A percentile compares a stretch with the other conserved stretches of the same genome.
Evolutionary conservation across 306 rosid species (phyloP).

Genomic region (Echinosophora koreensis): DNA sequence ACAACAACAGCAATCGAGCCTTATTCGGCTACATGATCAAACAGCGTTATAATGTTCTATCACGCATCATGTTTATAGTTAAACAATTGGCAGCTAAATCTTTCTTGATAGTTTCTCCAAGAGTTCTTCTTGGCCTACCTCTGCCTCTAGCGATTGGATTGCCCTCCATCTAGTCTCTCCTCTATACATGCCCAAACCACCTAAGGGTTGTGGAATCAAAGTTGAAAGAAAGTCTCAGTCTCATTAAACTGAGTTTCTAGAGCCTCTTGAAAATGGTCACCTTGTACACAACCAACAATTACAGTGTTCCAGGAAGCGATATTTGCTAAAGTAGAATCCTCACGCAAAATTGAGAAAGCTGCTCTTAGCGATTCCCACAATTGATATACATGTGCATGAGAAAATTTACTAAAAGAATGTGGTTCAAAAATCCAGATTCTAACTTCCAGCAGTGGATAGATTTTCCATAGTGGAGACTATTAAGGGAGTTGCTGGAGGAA

Average conservation of each 20-base stretch:
- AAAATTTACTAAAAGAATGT: conserved; percentile 54
- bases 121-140: no score
- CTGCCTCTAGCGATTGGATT: no score
- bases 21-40: no score
- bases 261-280: conserved; percentile 51
- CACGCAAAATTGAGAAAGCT: conserved; percentile 58
- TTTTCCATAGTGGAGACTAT: conserved; percentile 56
- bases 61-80: no score
- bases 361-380: conserved; percentile 55
- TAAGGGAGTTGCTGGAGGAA: conserved; percentile 57
- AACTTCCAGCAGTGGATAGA: conserved; percentile 69
- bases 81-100: no score
- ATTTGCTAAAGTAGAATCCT: conserved; percentile 48
- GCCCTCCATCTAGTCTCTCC: no score
- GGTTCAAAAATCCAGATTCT: conserved; percentile 59
- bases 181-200: no score
- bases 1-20: no score
- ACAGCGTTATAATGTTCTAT: no score
- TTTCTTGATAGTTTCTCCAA: no score
- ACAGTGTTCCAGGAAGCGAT: conserved; percentile 65
- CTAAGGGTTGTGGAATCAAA: conserved; percentile 63
- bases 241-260: conserved; percentile 55
- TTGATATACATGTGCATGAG: conserved; percentile 65
- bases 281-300: conserved; percentile 57
- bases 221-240: conserved; percentile 46